phyloP scores from a whole-genome alignment of 768 basidiomycete genomes.

The Russula earlei region DNA sequence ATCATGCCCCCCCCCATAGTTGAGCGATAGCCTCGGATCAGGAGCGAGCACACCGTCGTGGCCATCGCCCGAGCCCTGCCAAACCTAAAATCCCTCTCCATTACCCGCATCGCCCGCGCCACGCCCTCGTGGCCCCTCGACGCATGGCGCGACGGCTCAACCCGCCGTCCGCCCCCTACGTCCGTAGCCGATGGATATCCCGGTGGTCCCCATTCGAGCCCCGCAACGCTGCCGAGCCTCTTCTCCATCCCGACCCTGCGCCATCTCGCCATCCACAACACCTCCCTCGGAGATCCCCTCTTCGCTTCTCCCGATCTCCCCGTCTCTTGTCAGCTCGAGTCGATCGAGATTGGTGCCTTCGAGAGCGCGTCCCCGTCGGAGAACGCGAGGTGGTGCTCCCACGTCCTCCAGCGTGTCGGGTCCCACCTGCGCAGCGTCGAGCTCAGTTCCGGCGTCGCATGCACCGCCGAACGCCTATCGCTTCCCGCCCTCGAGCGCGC shows the following conservation, averaged over 20 bases:
- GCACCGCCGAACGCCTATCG: not conserved
- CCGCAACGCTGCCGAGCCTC: constrained; percentile 1
- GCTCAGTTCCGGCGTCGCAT: constrained; percentile 4
- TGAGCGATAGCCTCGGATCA: not conserved
- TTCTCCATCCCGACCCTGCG: constrained; percentile 10
- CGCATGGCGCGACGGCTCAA: not conserved
- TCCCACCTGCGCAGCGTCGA: constrained; percentile 2
- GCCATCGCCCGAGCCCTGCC: constrained; percentile 16
- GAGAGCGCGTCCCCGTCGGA: constrained; percentile 10
- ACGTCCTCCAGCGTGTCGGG: constrained; percentile 8
- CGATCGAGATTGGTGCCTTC: constrained; percentile 17
- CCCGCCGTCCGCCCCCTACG: not conserved
- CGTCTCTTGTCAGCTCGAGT: constrained; percentile 3
- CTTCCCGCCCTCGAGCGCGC: constrained; percentile 11
- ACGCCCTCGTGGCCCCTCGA: not conserved
- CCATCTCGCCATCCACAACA: constrained; percentile 18
- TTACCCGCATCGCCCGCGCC: constrained; percentile 15
- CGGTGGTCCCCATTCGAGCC: not conserved
- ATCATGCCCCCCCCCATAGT: not conserved
- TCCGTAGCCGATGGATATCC: not conserved
- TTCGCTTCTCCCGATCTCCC: constrained; percentile 8
- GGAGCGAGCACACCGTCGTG: constrained; percentile 16
- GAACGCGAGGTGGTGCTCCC: constrained; percentile 12
- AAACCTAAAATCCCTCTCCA: constrained; percentile 15
- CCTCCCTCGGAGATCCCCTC: constrained; percentile 12